Conservation (phyloP, 192 early-diverging fungal species). For the Obelidium mucronatum region DNA sequence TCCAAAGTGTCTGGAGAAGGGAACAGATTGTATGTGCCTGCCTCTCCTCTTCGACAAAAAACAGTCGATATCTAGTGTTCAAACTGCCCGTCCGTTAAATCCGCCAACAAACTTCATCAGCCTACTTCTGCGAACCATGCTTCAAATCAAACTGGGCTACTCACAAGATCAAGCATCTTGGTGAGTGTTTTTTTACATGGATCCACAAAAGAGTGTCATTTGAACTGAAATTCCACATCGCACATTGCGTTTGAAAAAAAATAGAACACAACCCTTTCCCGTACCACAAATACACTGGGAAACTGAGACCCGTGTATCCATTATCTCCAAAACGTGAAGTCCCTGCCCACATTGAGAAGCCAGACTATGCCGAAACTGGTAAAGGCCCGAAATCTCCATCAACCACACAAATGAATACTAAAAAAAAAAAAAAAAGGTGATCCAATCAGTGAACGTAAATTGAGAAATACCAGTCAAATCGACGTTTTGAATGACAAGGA, state of each 20-base stretch:
- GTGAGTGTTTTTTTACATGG: background rate
- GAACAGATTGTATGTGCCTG: conserved; percentile 12
- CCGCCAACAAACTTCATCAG: no score
- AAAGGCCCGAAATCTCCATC: background rate
- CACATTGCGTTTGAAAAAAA: background rate
- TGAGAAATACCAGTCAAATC: conserved; percentile 72
- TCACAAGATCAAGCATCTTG: conserved; percentile 56
- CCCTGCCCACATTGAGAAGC: conserved; percentile 44
- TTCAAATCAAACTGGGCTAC: conserved; percentile 55
- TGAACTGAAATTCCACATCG: background rate
- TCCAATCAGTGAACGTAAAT: conserved; percentile 77
- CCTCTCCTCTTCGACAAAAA: no score
- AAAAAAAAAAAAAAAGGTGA: conserved; percentile 53
- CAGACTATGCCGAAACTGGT: conserved; percentile 53
- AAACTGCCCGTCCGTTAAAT: no score
- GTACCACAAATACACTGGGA: conserved; percentile 50
- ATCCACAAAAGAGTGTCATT: no score
- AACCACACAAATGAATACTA: background rate
- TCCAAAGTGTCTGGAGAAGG: conserved; percentile 39
- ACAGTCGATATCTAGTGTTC: no score
- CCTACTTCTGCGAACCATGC: conserved; percentile 47
- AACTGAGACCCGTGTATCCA: conserved; percentile 59
- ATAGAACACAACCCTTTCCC: conserved; percentile 57
- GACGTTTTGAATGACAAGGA: conserved; percentile 73
- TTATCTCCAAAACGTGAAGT: conserved; percentile 51